Evolutionary conservation across 306 rosid genomes (phyloP), one percentile per base, ranked within the genome.

Genomic region (Notholithocarpus densiflorus): DNA sequence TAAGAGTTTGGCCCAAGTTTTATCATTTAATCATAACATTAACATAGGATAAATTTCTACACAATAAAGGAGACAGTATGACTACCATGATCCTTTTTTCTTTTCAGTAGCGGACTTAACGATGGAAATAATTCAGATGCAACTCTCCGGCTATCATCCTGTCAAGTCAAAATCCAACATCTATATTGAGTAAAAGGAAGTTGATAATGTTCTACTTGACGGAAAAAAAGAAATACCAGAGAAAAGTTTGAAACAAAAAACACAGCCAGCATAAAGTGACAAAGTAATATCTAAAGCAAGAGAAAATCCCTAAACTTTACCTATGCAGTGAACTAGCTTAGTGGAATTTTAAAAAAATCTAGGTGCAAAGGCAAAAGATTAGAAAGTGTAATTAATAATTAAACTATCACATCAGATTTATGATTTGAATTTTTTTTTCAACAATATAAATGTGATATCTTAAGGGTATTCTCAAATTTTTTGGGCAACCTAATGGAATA

Each of bases 81-180:
- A 69, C 74, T 92, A 94, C 98, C 98, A 2, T 94, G 96, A 81
- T 94, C 98, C 83, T 92, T 94, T 78, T 94, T 94, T 80, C 97
- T 87, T 83, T 62, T 84, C 71, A 94, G 70, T 74, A 76, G n/a
- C 40, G 89, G 84, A 85, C 88, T 86, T 77, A 92, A 34, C 21
- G 94, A 81, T 53, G 98, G 98, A 89, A 94, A 94, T 78, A 94
- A 79, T 79, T 82, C 72, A 20, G 92, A 89, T 32, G 98, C 98
- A 75, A 92, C 68, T 83, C 89, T 88, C 81, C 97, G 87, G 87
- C 98, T 90, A 73, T 94, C 97, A 72, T 92, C 98, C 98, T 94
- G 84, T 62, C 69, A 77, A 56, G 71, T 32, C 80, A 81, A 87
- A 74, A 70, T 48, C 55, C 75, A 61, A 27, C 20, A 73, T 80